phyloP scores from a whole-genome alignment of 202 grass and related monocot species.

The Alloteropsis angusta region DNA sequence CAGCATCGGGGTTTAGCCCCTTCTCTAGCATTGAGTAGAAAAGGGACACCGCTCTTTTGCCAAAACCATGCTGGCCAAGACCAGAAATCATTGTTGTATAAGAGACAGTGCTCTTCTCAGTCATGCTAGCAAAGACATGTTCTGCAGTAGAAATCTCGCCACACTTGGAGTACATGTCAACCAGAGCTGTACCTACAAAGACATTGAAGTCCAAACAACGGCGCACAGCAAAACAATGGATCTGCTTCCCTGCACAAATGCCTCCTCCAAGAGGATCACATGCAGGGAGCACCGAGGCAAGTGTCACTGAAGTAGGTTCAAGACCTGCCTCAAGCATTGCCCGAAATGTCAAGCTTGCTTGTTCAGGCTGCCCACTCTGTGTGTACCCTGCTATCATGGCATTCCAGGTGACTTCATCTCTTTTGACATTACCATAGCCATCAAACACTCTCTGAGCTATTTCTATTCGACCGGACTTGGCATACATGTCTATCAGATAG shows the following conservation, averaged over 20 bases:
- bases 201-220: constrained; percentile 51
- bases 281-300: constrained; percentile 65
- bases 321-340: constrained; percentile 55
- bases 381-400: constrained; percentile 81
- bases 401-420: constrained; percentile 95
- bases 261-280: constrained; percentile 56
- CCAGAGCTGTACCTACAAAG: constrained; percentile 63
- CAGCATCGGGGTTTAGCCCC: constrained; percentile 48
- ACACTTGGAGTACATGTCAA: constrained; percentile 82
- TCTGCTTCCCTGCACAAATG: constrained; percentile 48
- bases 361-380: constrained; percentile 45
- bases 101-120: constrained; percentile 60
- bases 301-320: constrained; percentile 67
- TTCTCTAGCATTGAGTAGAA: constrained; percentile 61
- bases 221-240: constrained; percentile 63
- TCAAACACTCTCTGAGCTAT: constrained; percentile 72
- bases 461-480: constrained; percentile 60
- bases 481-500: constrained; percentile 95
- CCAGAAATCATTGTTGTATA: constrained; percentile 84
- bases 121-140: constrained; percentile 54
- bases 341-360: constrained; percentile 44
- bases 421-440: constrained; percentile 11
- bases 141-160: constrained; percentile 67
- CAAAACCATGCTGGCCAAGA: constrained; percentile 68
- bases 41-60: constrained; percentile 51